phyloP scores from a whole-genome alignment of 805 yeast species.

The Metschnikowia hibisci region DNA sequence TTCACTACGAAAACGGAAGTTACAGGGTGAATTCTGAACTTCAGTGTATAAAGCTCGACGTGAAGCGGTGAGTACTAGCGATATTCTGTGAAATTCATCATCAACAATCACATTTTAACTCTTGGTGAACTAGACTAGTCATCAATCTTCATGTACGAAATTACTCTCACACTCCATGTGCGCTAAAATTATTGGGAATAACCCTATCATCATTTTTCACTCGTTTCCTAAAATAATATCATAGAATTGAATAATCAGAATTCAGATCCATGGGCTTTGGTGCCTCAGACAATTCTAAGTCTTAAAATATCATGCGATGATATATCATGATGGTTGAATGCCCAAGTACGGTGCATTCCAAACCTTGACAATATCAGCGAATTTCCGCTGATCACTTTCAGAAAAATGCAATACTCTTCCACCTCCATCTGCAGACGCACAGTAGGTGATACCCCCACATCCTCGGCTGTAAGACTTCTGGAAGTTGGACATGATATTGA shows the following conservation, averaged over 20 bases:
- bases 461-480: conserved; percentile 12
- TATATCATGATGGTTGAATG: not conserved
- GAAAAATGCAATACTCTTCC: conserved; percentile 11
- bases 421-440: conserved; percentile 13
- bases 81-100: not conserved
- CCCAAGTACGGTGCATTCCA: conserved; percentile 9
- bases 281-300: too few species aligned
- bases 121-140: too few species aligned
- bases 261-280: too few species aligned
- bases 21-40: conserved; percentile 16
- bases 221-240: too few species aligned
- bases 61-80: conserved; percentile 3
- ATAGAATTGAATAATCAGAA: too few species aligned
- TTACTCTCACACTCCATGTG: too few species aligned
- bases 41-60: conserved; percentile 13
- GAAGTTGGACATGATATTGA: conserved; percentile 7
- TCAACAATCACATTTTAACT: too few species aligned
- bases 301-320: too few species aligned
- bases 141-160: too few species aligned
- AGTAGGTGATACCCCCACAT: conserved; percentile 16
- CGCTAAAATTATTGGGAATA: too few species aligned
- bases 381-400: conserved; percentile 2
- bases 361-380: conserved; percentile 7
- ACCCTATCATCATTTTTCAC: too few species aligned
- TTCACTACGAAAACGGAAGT: conserved; percentile 14